Evolutionary conservation across 1,284 basidiomycete species (phyloP), one percentile per base, ranked within the genome.

Genomic region (Wolfiporia cocos): DNA sequence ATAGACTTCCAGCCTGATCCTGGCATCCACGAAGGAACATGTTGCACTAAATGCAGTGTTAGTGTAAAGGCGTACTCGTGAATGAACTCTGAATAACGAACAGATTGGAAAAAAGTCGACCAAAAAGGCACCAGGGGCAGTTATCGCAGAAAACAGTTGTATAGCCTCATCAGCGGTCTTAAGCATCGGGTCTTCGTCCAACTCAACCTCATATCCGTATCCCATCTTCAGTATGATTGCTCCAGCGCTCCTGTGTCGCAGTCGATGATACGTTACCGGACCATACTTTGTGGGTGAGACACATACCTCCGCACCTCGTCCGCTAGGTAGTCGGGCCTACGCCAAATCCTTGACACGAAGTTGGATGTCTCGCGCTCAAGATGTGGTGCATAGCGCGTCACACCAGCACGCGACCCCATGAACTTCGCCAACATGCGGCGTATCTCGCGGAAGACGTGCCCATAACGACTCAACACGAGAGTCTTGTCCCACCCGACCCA

Each of bases 91-190:
- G n/a, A 20, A 26, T n/a, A 39, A n/a, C n/a, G n/a, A n/a, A n/a
- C 37, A 50, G 2, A 57, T 39, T 0, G 66, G 65, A 39, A 67
- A 58, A 28, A 54, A 57, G 52, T 70, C 67, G 2, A 69, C 65
- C 41, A 54, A 41, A 47, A 63, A 68, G 39, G 63, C 61, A n/a
- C 64, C 65, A 0, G 66, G 68, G 39, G 64, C 63, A 1, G 66
- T 64, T 2, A 66, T 66, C 17, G 53, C 44, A 0, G 64, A 52
- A 39, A 69, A 67, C 5, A 65, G 66, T n/a, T 55, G 52, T 65
- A 70, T 68, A 11, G 68, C 68, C 33, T 65, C 54, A 41, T 70
- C 63, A 5, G 63, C 67, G 6, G 69, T 65, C 37, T 60, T 53
- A 3, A 70, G 62, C 5, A 70, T 50, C 1, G 61, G 58, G 41